These are phyloP conservation scores for Priceomyces melissophilus DNA, from an alignment of 805 yeast genomes.

Conservation along the genomic window DNA sequence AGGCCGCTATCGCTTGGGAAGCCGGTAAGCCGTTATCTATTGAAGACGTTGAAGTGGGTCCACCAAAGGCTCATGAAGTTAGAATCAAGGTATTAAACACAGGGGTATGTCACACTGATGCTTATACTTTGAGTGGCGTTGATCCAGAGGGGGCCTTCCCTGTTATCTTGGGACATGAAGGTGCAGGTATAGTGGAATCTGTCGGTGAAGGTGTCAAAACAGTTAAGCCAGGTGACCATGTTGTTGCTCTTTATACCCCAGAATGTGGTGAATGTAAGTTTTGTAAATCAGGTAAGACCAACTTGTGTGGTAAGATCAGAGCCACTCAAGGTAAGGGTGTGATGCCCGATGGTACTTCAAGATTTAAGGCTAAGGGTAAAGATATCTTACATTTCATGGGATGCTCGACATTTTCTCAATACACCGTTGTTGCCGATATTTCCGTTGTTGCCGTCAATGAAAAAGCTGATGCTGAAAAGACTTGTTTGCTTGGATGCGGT, in stretches of 20 bases:
- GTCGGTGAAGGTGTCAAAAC: constrained; percentile 91
- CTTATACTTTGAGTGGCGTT: constrained; percentile 88
- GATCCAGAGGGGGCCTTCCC: constrained; percentile 99
- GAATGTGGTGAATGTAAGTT: constrained; percentile 95
- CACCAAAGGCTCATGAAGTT: constrained; percentile 97
- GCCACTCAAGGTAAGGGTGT: constrained; percentile 98
- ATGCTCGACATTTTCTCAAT: constrained; percentile 93
- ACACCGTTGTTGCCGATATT: constrained; percentile 96
- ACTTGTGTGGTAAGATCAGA: constrained; percentile 91
- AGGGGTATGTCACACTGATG: constrained; percentile 98
- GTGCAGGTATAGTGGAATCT: constrained; percentile 95
- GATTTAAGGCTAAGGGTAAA: constrained; percentile 86
- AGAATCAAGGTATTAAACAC: constrained; percentile 84
- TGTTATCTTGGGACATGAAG: constrained; percentile 92
- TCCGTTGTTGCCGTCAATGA: constrained; percentile 91
- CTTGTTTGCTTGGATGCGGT: constrained; percentile 96
- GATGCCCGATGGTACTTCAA: constrained; percentile 96
- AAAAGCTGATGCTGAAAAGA: constrained; percentile 77
- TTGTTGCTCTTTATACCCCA: constrained; percentile 91
- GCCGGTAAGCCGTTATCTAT: constrained; percentile 79
- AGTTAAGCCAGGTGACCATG: constrained; percentile 92
- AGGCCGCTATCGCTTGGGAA: constrained; percentile 98
- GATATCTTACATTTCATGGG: constrained; percentile 94
- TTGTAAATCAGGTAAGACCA: constrained; percentile 93
- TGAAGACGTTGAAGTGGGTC: constrained; percentile 85